Evolutionary conservation across 75 land plant genomes (phyloP).

Genomic region (Ceratopteris richardii): DNA sequence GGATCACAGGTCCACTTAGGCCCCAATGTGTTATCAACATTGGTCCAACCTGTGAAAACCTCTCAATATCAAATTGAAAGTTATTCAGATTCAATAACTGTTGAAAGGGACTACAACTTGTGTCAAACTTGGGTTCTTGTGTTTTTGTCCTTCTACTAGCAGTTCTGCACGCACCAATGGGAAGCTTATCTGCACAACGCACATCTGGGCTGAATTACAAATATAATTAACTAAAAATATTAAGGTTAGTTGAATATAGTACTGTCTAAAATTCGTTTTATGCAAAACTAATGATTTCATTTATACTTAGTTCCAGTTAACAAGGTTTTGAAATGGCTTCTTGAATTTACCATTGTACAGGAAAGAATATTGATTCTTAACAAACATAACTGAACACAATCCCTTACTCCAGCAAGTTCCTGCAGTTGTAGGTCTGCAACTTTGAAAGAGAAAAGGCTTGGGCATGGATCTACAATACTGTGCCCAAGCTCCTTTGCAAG

Average conservation of each 20-base stretch:
- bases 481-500: conserved; percentile 80
- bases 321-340: background rate
- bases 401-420: conserved; percentile 71
- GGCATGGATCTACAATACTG: conserved; percentile 68
- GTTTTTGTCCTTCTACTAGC: conserved; percentile 28
- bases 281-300: too few relatives aligned
- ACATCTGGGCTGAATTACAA: too few relatives aligned
- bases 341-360: too few relatives aligned
- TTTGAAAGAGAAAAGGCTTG: conserved; percentile 94
- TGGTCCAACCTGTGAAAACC: conserved; percentile 56
- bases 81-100: background rate
- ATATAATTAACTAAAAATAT: too few relatives aligned
- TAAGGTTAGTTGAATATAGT: too few relatives aligned
- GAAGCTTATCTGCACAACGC: conserved; percentile 40
- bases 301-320: too few relatives aligned
- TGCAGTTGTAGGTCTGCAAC: conserved; percentile 51
- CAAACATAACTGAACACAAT: background rate
- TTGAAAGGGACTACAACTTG: conserved; percentile 30
- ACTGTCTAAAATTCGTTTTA: too few relatives aligned
- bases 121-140: conserved; percentile 34
- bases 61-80: background rate
- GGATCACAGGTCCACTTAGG: conserved; percentile 91
- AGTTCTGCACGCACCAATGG: conserved; percentile 49
- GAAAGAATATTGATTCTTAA: too few relatives aligned
- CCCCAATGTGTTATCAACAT: conserved; percentile 97